Evolutionary conservation across 331 rosid genomes (phyloP), one percentile per base, ranked within the genome.

Genomic region (Rosa hybrid): DNA sequence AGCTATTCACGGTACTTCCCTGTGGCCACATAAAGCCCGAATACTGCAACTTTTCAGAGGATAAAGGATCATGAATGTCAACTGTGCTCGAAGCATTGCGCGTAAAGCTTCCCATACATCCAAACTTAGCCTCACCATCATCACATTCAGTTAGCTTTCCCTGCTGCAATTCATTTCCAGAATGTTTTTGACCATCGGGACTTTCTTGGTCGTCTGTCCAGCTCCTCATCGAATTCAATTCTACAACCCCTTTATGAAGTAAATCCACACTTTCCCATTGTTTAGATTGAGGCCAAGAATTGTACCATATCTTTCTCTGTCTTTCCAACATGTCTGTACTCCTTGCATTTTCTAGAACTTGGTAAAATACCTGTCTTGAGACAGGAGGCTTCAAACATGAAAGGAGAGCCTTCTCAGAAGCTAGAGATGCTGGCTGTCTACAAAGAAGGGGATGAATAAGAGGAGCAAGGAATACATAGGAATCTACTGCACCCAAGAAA

Each of bases 281-380:
- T 80, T 91, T 90, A 51, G 98, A 90, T 71, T 89, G 94, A 73
- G 93, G 88, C 78, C 96, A 82, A 72, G 98, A 90, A 80, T 85
- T 91, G 89, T 95, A 95, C 98, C 99, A 95, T 86, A 95, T 93
- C 89, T 89, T 95, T 85, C 99, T 93, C 57, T 93, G 99, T 85
- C 99, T 90, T 86, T 93, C 96, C 80, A 95, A 81, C 99, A 95
- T 93, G 84, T 90, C 98, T 10, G 98, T 91, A 83, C 99, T 93
- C 88, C 93, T 93, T 30, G 98, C 92, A 77, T 87, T 90, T 87
- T 93, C 96, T 84, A 95, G 88, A 84, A 90, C 83, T 85, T 95
- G 90, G 84, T 85, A 88, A 74, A 89, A 95, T 67, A 83, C 84
- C 86, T 89, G 91, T 83, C 96, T 89, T 34, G 97, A 85, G 75